A percentile compares a stretch with the other conserved stretches of the same genome.
Evolutionary conservation across 2,329 filamentous ascomycete species (phyloP).

Genomic region (Penicillium brevicompactum): DNA sequence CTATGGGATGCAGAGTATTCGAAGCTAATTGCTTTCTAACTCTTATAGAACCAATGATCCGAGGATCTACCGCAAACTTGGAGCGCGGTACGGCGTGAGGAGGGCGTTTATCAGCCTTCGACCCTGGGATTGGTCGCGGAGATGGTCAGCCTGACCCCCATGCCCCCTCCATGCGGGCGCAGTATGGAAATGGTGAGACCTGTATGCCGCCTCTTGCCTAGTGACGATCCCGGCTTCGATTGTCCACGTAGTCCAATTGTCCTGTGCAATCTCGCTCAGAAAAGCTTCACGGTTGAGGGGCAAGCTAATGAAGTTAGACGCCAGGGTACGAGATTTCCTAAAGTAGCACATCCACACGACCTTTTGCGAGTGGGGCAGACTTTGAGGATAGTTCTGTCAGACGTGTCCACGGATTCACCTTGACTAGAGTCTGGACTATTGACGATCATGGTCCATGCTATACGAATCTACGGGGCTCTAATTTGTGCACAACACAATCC

Average conservation of each 20-base stretch:
- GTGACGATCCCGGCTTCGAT: too few relatives aligned
- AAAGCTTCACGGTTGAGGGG: background rate
- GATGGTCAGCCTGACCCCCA: background rate
- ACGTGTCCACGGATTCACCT: background rate
- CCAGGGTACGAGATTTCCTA: background rate
- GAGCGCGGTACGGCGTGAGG: background rate
- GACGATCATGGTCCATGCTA: background rate
- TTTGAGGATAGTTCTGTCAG: background rate
- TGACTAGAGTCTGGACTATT: background rate
- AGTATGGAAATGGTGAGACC: background rate
- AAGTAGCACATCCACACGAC: background rate
- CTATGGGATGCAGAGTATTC: background rate
- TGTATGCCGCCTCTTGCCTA: background rate
- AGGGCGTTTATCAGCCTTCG: background rate
- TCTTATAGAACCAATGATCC: background rate
- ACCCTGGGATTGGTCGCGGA: background rate
- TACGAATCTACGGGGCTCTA: background rate
- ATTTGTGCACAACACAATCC: too few relatives aligned
- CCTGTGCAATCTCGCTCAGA: background rate
- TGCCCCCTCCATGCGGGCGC: background rate
- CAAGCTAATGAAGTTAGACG: constrained; percentile 1
- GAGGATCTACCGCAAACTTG: background rate
- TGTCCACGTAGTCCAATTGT: background rate
- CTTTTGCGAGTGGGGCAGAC: background rate
- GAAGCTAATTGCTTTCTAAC: background rate